Conservation (phyloP, 129 eudicot species). For the Flaveria robusta region DNA sequence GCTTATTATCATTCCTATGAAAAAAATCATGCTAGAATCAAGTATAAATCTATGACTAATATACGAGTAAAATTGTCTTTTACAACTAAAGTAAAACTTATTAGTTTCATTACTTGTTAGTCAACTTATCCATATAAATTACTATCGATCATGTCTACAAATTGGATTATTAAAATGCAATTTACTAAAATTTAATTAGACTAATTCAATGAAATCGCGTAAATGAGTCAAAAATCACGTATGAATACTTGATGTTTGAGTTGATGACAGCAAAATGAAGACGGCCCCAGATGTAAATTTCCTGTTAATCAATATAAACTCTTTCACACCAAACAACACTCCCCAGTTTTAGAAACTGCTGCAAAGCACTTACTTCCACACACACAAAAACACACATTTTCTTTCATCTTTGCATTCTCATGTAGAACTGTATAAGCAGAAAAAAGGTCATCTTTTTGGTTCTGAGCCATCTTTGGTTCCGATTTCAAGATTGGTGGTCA, state of each 20-base stretch:
- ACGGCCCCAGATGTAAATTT: slow-evolving; percentile 57
- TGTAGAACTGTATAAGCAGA: slow-evolving; percentile 9
- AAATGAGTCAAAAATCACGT: not conserved
- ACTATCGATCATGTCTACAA: too few species aligned
- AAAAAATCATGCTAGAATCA: too few species aligned
- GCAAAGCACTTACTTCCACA: slow-evolving; percentile 37
- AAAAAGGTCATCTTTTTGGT: slow-evolving; percentile 40
- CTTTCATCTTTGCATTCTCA: slow-evolving; percentile 26
- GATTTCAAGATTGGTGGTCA: slow-evolving; percentile 52
- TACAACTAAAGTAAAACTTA: too few species aligned
- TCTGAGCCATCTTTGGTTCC: slow-evolving; percentile 33
- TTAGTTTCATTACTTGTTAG: too few species aligned
- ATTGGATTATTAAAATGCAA: too few species aligned
- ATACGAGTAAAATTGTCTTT: too few species aligned
- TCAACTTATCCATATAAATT: too few species aligned
- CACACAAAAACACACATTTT: slow-evolving; percentile 28
- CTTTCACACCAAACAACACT: slow-evolving; percentile 35
- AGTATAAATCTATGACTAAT: too few species aligned
- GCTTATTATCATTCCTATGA: too few species aligned
- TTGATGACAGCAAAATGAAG: slow-evolving; percentile 31
- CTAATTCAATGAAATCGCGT: too few species aligned
- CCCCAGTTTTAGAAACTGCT: slow-evolving; percentile 43
- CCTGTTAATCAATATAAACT: slow-evolving; percentile 16
- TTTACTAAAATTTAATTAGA: too few species aligned
- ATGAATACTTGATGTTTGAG: not conserved